phyloP scores from a whole-genome alignment of 1,284 basidiomycete species.

The Ceratobasidium theobromae region DNA sequence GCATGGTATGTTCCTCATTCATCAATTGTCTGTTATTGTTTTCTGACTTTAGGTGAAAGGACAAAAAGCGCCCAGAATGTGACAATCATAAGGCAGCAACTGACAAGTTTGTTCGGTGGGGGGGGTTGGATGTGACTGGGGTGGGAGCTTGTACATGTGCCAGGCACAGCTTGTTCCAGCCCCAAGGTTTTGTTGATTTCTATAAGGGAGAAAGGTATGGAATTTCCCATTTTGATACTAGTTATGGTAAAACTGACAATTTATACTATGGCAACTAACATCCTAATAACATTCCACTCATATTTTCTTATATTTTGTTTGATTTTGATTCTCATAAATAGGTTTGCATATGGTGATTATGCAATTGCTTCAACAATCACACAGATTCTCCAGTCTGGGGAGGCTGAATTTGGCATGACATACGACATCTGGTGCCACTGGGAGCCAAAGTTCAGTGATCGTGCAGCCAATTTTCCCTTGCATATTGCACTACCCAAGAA shows the following conservation, averaged over 20 bases:
- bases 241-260: too few relatives aligned
- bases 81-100: not conserved
- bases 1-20: not conserved
- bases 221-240: not conserved
- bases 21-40: too few relatives aligned
- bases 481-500: not conserved
- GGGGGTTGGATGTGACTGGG: not conserved
- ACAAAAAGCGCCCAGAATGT: not conserved
- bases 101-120: not conserved
- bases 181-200: not conserved
- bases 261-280: too few relatives aligned
- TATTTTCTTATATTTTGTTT: too few relatives aligned
- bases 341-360: not conserved
- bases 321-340: not conserved
- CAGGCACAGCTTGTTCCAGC: not conserved
- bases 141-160: not conserved
- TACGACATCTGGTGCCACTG: constrained; percentile 17
- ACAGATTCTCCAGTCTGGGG: not conserved
- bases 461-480: not conserved
- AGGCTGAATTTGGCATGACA: not conserved
- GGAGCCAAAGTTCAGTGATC: not conserved
- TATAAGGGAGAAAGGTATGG: not conserved
- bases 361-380: not conserved
- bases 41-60: too few relatives aligned
- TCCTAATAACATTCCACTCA: too few relatives aligned